Evolutionary conservation across 192 early-diverging fungal species (phyloP).

Genomic region (Gryganskiella cystojenkinii): DNA sequence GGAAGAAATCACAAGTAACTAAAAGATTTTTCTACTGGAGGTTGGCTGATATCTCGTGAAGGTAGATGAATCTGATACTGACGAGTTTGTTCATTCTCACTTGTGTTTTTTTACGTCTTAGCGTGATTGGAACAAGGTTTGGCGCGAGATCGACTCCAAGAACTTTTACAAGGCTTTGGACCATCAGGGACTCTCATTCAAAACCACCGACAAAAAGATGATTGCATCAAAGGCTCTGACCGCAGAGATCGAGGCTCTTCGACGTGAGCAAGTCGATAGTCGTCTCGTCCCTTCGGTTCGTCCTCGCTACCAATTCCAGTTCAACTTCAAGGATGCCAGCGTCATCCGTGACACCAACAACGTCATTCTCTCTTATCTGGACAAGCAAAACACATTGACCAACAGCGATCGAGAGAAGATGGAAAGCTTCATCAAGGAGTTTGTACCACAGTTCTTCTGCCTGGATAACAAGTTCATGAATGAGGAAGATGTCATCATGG

Average conservation of each 20-base stretch:
- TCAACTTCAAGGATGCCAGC: conserved; percentile 74
- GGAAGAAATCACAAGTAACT: conserved; percentile 88
- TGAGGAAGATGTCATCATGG: conserved; percentile 63
- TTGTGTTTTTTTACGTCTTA: conserved; percentile 49
- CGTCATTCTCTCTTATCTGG: conserved; percentile 79
- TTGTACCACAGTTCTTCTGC: conserved; percentile 76
- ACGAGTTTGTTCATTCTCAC: neutral
- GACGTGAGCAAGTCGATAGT: conserved; percentile 82
- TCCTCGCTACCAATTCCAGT: conserved; percentile 82
- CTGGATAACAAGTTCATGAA: conserved; percentile 60
- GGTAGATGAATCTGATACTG: neutral
- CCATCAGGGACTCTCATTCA: conserved; percentile 94
- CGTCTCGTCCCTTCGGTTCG: conserved; percentile 46
- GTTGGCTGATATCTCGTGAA: neutral
- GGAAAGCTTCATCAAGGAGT: conserved; percentile 78
- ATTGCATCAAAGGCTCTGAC: conserved; percentile 82
- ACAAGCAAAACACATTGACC: conserved; percentile 63
- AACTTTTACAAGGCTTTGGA: conserved; percentile 97
- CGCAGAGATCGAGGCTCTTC: conserved; percentile 86
- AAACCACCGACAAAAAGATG: conserved; percentile 84
- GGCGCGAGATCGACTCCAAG: conserved; percentile 93
- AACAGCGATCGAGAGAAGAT: conserved; percentile 77
- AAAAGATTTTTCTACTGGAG: neutral
- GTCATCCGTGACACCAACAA: conserved; percentile 85
- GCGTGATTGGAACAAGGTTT: conserved; percentile 96